Base-by-base conservation (phyloP, 345 rosid species). In the Ceriops zippeliana region DNA sequence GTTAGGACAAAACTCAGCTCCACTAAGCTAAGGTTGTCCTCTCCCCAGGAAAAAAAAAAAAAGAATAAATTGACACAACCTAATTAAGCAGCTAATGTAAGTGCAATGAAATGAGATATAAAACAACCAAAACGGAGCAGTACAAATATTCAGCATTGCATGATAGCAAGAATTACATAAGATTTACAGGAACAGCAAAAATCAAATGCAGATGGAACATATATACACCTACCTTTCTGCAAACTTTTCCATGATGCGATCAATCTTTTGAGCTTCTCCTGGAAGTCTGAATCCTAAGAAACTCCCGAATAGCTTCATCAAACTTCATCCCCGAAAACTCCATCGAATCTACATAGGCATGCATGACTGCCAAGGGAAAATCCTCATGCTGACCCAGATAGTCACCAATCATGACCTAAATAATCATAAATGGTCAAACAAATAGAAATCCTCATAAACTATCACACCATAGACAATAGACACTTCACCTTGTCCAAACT, bases 221-320 rank as follows among this genome's bases (percentile, higher is more conserved):
- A 3, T 2, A 42, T 42, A 42, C 28, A 20, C 37, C 38, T 84
- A 95, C 99, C 99, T 86, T 81, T 95, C 98, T 68, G 99, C 99
- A 81, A 95, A 95, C 71, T 95, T 95, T 77, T 95, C 99, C 96
- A 91, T 95, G 42, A 95, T 88, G 63, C 99, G 96, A 77, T 95
- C 99, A 73, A 95, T 91, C 86, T 95, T 95, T 82, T 95, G 98
- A 69, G 99, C 99, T 76, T 95, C 99, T 63, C 99, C 97, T 42
- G 99, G 99, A 79, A 95, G 98, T 77, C 96, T 83, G 83, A 95
- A 95, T 56, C 96, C 96, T 90, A 69, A 95, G 96, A 70, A 91
- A 87, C 83, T 87, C 96, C 57, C 99, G 96, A 64, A 95, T 88
- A 72, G 99, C 96, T 15, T 63, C 72, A 77, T 86, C 89, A 87